A percentile compares a stretch with the other conserved stretches of the same genome.
phyloP scores from a whole-genome alignment of 2,329 filamentous ascomycete species.

The Pseudocercospora macadamiae region DNA sequence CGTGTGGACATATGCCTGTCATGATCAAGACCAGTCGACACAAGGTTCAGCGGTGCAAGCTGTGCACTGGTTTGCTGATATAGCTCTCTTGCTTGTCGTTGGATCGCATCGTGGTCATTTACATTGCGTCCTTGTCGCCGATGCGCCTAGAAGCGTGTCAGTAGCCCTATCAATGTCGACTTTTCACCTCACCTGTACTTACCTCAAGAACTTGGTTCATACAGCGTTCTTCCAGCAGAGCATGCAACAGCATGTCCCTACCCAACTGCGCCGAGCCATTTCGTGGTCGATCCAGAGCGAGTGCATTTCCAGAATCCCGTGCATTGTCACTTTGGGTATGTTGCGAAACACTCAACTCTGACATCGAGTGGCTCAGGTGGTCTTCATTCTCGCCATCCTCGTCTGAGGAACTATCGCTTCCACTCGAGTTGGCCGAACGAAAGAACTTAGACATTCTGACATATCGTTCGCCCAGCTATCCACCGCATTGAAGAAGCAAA shows the following conservation, averaged over 20 bases:
- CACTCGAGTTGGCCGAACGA: constrained; percentile 22
- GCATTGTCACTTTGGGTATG: too few species aligned
- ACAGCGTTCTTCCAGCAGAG: constrained; percentile 50
- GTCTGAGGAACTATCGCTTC: constrained; percentile 19
- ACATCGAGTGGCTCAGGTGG: not conserved
- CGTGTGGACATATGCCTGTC: constrained; percentile 40
- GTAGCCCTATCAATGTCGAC: too few species aligned
- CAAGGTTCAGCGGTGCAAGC: constrained; percentile 40
- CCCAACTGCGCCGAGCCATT: constrained; percentile 8
- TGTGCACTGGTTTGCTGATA: constrained; percentile 44
- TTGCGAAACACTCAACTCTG: constrained; percentile 17
- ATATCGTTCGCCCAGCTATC: too few species aligned
- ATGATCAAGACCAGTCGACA: constrained; percentile 43
- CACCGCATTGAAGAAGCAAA: not conserved
- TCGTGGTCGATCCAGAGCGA: constrained; percentile 13
- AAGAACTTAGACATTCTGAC: constrained; percentile 23
- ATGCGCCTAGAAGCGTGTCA: too few species aligned
- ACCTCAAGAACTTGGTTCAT: constrained; percentile 44
- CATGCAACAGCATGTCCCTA: constrained; percentile 47
- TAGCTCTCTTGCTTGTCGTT: constrained; percentile 40
- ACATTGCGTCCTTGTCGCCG: constrained; percentile 4
- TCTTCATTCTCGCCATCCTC: constrained; percentile 19
- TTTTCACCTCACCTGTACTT: too few species aligned
- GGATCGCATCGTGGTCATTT: constrained; percentile 41
- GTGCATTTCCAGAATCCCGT: too few species aligned